Conservation (phyloP, 371 early-diverging fungal genomes). For the Mucor mucedo region DNA sequence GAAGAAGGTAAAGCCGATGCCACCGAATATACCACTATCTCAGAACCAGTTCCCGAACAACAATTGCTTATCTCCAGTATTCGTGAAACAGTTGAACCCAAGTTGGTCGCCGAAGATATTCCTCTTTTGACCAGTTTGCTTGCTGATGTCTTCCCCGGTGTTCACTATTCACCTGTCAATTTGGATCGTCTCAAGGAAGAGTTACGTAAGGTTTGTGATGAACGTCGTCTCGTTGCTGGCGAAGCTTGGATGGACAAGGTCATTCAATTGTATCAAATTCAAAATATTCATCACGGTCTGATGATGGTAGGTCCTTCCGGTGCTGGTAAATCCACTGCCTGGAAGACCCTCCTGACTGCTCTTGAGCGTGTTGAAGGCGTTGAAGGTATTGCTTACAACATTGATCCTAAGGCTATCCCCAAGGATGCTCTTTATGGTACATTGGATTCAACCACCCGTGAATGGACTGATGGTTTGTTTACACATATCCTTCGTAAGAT, state of each 20-base stretch:
- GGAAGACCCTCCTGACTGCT: constrained; percentile 90
- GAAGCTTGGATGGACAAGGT: constrained; percentile 96
- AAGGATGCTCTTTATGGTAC: constrained; percentile 97
- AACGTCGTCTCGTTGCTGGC: constrained; percentile 77
- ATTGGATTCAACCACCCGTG: constrained; percentile 96
- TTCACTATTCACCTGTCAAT: constrained; percentile 83
- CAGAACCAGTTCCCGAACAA: constrained; percentile 83
- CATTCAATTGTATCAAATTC: constrained; percentile 96
- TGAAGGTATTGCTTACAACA: constrained; percentile 91
- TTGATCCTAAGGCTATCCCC: constrained; percentile 98
- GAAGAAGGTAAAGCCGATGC: constrained; percentile 47
- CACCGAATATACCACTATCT: constrained; percentile 59
- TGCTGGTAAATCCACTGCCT: constrained; percentile 93
- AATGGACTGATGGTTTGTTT: constrained; percentile 99
- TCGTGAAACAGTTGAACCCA: constrained; percentile 95
- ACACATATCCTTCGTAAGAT: constrained; percentile 97
- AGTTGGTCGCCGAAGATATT: constrained; percentile 95
- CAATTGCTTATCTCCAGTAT: constrained; percentile 93
- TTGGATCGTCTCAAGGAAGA: constrained; percentile 78
- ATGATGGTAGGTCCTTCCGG: constrained; percentile 99
- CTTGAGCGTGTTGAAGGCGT: constrained; percentile 87
- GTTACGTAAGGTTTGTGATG: constrained; percentile 79
- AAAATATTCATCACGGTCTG: constrained; percentile 97
- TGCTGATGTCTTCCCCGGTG: constrained; percentile 96
- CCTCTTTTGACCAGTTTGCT: constrained; percentile 85